Evolutionary conservation across 768 basidiomycete genomes (phyloP).

Genomic region (Mycena olivaceomarginata): DNA sequence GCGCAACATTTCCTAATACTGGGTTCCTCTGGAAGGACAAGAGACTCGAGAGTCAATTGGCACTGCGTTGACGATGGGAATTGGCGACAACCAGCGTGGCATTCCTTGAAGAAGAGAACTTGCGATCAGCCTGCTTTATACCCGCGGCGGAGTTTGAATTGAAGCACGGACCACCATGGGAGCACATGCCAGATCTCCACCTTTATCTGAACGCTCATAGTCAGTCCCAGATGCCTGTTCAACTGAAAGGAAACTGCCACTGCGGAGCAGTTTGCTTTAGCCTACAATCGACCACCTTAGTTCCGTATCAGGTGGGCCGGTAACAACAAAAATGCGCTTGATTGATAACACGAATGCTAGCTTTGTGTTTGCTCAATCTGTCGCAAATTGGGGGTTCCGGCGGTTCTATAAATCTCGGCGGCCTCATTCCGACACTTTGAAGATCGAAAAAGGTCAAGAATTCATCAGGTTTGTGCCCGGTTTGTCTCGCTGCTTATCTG

Average conservation of each 20-base stretch:
- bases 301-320: constrained; percentile 75
- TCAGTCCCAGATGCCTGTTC: constrained; percentile 69
- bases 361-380: constrained; percentile 83
- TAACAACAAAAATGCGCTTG: background rate
- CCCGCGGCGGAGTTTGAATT: constrained; percentile 1
- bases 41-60: constrained; percentile 62
- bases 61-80: constrained; percentile 67
- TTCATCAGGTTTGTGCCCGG: background rate
- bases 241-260: constrained; percentile 74
- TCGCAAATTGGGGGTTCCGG: constrained; percentile 80
- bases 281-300: constrained; percentile 72
- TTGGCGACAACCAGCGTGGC: constrained; percentile 68
- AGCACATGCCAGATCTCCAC: background rate
- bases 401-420: constrained; percentile 82
- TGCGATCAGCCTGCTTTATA: background rate
- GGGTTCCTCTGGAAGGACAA: constrained; percentile 64
- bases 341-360: constrained; percentile 49
- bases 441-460: constrained; percentile 57
- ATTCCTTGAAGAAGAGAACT: constrained; percentile 58
- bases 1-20: constrained; percentile 71
- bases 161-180: constrained; percentile 29
- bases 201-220: background rate
- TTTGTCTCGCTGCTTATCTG: background rate
- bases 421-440: constrained; percentile 66
- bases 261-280: constrained; percentile 71